Percentiles rank a stretch among this genome's conserved stretches.
phyloP scores from a whole-genome alignment of 2,329 filamentous ascomycete species.

The Penicillium sp. region DNA sequence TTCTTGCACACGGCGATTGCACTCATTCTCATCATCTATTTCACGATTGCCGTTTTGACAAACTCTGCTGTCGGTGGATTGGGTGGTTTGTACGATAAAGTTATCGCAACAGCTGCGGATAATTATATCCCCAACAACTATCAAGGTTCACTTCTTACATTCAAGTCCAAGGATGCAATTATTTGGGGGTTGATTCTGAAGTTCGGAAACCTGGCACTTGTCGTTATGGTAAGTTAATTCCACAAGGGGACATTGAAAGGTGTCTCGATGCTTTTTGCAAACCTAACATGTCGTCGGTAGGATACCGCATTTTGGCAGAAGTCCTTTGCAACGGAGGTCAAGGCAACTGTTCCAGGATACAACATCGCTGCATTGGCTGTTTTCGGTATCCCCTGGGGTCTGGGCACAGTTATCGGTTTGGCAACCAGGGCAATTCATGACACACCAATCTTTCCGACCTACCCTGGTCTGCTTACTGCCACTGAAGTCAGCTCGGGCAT shows the following conservation, averaged over 20 bases:
- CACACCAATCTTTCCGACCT: conserved; percentile 48
- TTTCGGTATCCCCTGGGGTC: conserved; percentile 50
- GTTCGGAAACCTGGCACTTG: conserved; percentile 52
- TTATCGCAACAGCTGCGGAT: conserved; percentile 44
- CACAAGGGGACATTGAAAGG: neutral
- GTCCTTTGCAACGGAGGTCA: conserved; percentile 51
- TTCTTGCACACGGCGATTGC: conserved; percentile 52
- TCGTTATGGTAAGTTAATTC: conserved; percentile 45
- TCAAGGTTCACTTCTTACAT: conserved; percentile 49
- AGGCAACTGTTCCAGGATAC: conserved; percentile 51
- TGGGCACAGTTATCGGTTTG: conserved; percentile 51
- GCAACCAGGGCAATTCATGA: conserved; percentile 48
- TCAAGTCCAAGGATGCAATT: conserved; percentile 49
- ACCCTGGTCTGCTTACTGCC: conserved; percentile 43
- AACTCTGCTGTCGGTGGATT: conserved; percentile 46
- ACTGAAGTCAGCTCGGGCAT: conserved; percentile 47
- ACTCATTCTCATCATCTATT: conserved; percentile 51
- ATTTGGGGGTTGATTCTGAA: conserved; percentile 51
- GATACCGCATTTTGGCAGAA: conserved; percentile 57
- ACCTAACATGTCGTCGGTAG: conserved; percentile 14
- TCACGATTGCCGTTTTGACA: conserved; percentile 48
- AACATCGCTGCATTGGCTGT: conserved; percentile 48
- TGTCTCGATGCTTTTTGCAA: neutral
- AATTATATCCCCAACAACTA: conserved; percentile 50
- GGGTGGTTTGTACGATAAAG: conserved; percentile 49